Percentiles rank a stretch among this genome's conserved stretches.
phyloP scores from a whole-genome alignment of 495 filamentous ascomycete species.

The Tirmania nivea region DNA sequence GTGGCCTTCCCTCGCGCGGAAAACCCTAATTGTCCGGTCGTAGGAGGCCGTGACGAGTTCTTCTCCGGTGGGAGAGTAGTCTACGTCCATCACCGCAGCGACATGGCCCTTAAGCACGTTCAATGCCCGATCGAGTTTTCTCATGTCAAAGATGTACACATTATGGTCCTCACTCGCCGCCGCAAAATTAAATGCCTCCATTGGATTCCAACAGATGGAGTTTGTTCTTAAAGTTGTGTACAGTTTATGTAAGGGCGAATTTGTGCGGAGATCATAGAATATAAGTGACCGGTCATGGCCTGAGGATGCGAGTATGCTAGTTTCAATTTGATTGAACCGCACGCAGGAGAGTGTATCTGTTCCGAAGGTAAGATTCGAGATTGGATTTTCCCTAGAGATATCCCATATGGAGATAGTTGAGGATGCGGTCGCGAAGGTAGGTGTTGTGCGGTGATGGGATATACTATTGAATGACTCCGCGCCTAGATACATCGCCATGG shows the following conservation, averaged over 20 bases:
- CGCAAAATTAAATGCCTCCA: conserved; percentile 85
- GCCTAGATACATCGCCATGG: conserved; percentile 65
- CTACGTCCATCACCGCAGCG: conserved; percentile 88
- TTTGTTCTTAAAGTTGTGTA: conserved; percentile 66
- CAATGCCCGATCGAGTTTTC: conserved; percentile 56
- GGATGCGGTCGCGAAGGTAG: conserved; percentile 59
- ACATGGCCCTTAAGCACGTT: conserved; percentile 96
- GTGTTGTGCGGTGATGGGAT: conserved; percentile 51
- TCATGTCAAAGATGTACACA: conserved; percentile 68
- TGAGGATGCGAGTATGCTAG: conserved; percentile 62
- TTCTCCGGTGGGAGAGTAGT: conserved; percentile 84
- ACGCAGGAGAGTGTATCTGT: conserved; percentile 82
- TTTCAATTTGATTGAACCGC: conserved; percentile 84
- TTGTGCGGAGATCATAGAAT: conserved; percentile 76
- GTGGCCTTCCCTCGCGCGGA: conserved; percentile 58
- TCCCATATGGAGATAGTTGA: conserved; percentile 73
- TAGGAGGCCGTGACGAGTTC: conserved; percentile 84
- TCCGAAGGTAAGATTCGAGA: conserved; percentile 15
- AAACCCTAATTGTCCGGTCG: conserved; percentile 60
- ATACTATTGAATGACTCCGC: conserved; percentile 61
- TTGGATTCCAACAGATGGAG: conserved; percentile 78
- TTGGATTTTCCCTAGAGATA: conserved; percentile 18
- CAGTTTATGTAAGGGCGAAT: conserved; percentile 55
- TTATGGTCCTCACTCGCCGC: conserved; percentile 65
- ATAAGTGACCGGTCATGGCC: conserved; percentile 70